These are phyloP conservation scores for Cornus florida DNA, from an alignment of 148 eudicot species.

Conservation along the genomic window DNA sequence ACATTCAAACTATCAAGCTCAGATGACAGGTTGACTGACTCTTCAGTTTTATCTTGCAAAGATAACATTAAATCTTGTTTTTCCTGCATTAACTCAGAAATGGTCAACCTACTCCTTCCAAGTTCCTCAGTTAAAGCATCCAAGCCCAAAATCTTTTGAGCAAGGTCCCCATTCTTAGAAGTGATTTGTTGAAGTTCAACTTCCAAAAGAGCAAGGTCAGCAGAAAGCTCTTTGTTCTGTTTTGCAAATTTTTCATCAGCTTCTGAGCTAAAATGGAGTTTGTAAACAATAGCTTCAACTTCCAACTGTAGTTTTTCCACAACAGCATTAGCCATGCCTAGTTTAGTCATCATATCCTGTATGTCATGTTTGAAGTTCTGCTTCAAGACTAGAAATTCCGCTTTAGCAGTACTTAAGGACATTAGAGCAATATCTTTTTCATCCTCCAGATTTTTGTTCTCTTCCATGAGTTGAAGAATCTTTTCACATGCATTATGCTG, in stretches of 20 bases:
- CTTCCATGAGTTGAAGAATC: conserved; percentile 46
- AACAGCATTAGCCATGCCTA: conserved; percentile 46
- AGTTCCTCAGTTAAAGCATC: conserved; percentile 54
- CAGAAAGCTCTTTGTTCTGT: conserved; percentile 49
- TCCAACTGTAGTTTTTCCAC: conserved; percentile 59
- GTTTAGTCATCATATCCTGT: conserved; percentile 37
- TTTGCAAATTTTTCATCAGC: conserved; percentile 48
- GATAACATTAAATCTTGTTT: conserved; percentile 41
- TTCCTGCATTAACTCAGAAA: conserved; percentile 54
- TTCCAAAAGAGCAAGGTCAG: conserved; percentile 58
- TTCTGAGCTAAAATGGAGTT: conserved; percentile 47
- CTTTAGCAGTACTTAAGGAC: conserved; percentile 37
- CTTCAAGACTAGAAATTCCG: conserved; percentile 46
- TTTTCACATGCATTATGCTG: conserved; percentile 37
- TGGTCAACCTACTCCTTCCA: conserved; percentile 36
- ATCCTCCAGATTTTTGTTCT: conserved; percentile 45
- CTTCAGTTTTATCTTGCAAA: conserved; percentile 45
- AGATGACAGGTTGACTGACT: conserved; percentile 44
- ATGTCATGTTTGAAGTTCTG: conserved; percentile 56
- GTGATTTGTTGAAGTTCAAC: conserved; percentile 55
- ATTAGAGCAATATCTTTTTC: conserved; percentile 49
- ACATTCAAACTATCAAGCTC: conserved; percentile 37
- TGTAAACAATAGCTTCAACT: conserved; percentile 53
- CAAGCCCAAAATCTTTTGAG: conserved; percentile 45
- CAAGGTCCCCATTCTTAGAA: conserved; percentile 47